Percentiles rank a stretch among this genome's conserved stretches.
These are phyloP conservation scores for Rhazya stricta DNA, from an alignment of 257 asterid species.

Conservation along the genomic window DNA sequence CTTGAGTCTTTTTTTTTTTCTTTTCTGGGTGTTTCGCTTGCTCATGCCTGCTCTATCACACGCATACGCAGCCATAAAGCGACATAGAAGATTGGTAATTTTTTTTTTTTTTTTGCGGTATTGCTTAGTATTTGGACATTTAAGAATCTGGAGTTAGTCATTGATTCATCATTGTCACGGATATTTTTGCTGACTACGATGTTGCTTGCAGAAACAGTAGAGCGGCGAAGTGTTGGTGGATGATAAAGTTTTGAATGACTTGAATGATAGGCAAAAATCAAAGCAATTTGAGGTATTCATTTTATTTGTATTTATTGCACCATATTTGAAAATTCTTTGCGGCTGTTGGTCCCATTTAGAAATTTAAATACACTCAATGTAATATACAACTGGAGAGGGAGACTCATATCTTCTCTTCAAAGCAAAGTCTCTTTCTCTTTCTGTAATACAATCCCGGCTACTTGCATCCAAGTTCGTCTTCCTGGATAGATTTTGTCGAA, in stretches of 20 bases:
- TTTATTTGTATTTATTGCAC: slow-evolving; percentile 31
- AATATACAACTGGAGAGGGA: slow-evolving; percentile 46
- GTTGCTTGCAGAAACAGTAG: slow-evolving; percentile 51
- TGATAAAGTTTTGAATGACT: slow-evolving; percentile 50
- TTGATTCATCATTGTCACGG: slow-evolving; percentile 23
- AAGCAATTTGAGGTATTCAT: slow-evolving; percentile 40
- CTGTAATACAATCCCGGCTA: slow-evolving; percentile 10
- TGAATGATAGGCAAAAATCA: slow-evolving; percentile 57
- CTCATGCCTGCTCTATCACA: not conserved
- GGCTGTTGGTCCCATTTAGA: slow-evolving; percentile 30
- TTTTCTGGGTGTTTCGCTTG: not conserved
- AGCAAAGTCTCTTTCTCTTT: slow-evolving; percentile 58
- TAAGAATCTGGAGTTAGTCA: slow-evolving; percentile 21
- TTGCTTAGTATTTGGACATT: slow-evolving; percentile 9
- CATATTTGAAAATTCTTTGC: slow-evolving; percentile 23
- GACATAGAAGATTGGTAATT: not conserved
- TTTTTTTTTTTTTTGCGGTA: not conserved
- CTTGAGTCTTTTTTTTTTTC: slow-evolving; percentile 19
- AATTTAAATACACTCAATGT: slow-evolving; percentile 18
- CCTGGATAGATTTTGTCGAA: slow-evolving; percentile 4
- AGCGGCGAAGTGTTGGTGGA: slow-evolving; percentile 31
- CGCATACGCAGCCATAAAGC: not conserved
- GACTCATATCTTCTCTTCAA: slow-evolving; percentile 65
- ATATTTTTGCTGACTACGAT: slow-evolving; percentile 28
- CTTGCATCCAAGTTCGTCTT: not conserved